Conservation (phyloP, 352 stramenopile genomes). For the Globisporangium acanthophoron region DNA sequence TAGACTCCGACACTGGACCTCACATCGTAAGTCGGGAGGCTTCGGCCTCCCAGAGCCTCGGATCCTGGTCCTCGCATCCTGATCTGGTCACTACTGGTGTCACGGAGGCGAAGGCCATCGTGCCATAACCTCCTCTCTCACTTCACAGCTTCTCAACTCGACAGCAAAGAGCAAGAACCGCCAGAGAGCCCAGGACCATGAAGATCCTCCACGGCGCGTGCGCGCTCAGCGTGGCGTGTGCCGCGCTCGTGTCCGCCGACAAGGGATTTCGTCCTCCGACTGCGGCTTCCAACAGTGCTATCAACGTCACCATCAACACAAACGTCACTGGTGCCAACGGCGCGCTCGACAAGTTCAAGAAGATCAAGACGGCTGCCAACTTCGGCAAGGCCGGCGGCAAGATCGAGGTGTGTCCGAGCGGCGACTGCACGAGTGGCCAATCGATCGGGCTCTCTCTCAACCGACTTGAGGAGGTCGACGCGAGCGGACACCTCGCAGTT, state of each 20-base stretch:
- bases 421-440: conserved; percentile 13
- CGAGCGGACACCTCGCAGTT: conserved; percentile 4
- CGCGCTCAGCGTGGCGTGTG: background rate
- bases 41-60: too few relatives aligned
- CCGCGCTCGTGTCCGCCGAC: conserved; percentile 3
- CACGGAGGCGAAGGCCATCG: background rate
- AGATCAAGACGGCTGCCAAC: conserved; percentile 30
- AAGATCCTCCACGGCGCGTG: conserved; percentile 2
- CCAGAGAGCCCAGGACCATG: background rate
- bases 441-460: conserved; percentile 9
- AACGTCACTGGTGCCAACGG: background rate
- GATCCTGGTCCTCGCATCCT: too few relatives aligned
- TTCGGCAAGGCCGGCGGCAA: conserved; percentile 25
- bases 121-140: background rate
- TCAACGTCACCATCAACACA: background rate
- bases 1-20: background rate
- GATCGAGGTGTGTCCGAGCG: conserved; percentile 36
- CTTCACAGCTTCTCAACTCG: background rate
- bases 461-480: conserved; percentile 26
- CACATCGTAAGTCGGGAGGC: too few relatives aligned
- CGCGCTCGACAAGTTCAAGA: background rate
- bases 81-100: too few relatives aligned
- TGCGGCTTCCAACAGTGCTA: background rate
- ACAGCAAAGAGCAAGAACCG: background rate
- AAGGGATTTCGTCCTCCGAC: background rate